Evolutionary conservation across 1,284 basidiomycete genomes (phyloP).

Genomic region (Tausonia pullulans): DNA sequence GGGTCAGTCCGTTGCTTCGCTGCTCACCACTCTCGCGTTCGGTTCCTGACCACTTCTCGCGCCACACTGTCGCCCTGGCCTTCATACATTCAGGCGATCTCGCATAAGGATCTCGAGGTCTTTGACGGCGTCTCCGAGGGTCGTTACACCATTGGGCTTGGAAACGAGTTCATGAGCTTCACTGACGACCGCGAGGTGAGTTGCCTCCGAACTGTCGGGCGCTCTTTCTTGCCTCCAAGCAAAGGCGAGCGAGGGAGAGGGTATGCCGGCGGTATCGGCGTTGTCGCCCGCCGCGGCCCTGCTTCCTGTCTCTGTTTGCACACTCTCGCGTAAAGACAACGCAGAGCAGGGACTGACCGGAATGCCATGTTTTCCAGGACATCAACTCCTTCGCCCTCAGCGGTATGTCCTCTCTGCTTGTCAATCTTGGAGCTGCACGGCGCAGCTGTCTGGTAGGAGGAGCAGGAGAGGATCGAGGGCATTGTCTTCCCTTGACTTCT

Average conservation of each 20-base stretch:
- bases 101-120: conserved; percentile 86
- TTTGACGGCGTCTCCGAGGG: conserved; percentile 93
- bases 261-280: background rate
- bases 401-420: conserved; percentile 44
- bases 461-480: background rate
- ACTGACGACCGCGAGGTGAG: conserved; percentile 55
- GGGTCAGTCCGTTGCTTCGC: conserved; percentile 44
- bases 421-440: background rate
- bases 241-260: background rate
- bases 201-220: conserved; percentile 34
- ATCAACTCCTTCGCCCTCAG: conserved; percentile 96
- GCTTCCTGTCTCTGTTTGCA: too few relatives aligned
- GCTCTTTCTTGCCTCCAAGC: background rate
- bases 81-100: conserved; percentile 57
- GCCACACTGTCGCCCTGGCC: background rate
- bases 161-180: conserved; percentile 96
- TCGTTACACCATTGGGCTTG: conserved; percentile 98
- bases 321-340: too few relatives aligned
- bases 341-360: conserved; percentile 39
- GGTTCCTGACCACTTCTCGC: background rate
- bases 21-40: too few relatives aligned
- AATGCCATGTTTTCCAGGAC: conserved; percentile 39
- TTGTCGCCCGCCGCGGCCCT: too few relatives aligned
- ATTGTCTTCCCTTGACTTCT: background rate
- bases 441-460: background rate